phyloP scores from a whole-genome alignment of 495 filamentous ascomycete species.

The Daldinia caldariorum region DNA sequence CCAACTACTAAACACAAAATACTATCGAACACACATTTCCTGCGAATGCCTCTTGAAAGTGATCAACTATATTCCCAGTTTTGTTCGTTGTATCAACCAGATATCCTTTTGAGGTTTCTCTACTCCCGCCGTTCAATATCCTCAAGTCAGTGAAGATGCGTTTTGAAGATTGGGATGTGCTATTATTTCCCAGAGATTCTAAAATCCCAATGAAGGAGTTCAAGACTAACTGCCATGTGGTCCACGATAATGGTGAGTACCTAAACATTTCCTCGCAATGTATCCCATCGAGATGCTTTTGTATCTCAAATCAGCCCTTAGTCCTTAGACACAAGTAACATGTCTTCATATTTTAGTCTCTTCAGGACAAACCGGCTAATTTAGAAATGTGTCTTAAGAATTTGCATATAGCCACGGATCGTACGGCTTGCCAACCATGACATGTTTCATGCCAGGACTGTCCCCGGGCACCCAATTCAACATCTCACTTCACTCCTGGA shows the following conservation, averaged over 20 bases:
- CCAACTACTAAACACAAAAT: slow-evolving; percentile 9
- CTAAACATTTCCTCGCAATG: neutral
- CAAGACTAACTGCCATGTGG: slow-evolving; percentile 81
- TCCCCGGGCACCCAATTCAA: slow-evolving; percentile 69
- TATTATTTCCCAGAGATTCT: slow-evolving; percentile 73
- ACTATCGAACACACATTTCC: slow-evolving; percentile 17
- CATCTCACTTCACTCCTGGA: slow-evolving; percentile 85
- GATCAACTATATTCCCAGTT: slow-evolving; percentile 24
- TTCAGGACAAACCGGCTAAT: neutral
- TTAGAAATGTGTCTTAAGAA: slow-evolving; percentile 42
- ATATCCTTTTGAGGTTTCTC: slow-evolving; percentile 36
- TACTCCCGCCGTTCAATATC: slow-evolving; percentile 39
- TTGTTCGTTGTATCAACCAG: slow-evolving; percentile 36
- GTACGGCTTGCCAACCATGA: slow-evolving; percentile 71
- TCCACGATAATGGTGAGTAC: slow-evolving; percentile 70
- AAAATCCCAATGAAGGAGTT: slow-evolving; percentile 84
- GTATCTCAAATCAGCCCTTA: neutral
- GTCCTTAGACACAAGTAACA: neutral
- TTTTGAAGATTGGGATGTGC: slow-evolving; percentile 86
- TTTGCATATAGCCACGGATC: slow-evolving; percentile 56
- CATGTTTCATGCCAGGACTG: slow-evolving; percentile 79
- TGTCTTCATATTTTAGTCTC: neutral
- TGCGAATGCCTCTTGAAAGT: slow-evolving; percentile 18
- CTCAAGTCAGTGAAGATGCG: slow-evolving; percentile 66
- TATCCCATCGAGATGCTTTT: neutral